Percentiles rank a stretch among this genome's conserved stretches.
phyloP scores from a whole-genome alignment of 495 filamentous ascomycete species.

The Aspergillus wentii region DNA sequence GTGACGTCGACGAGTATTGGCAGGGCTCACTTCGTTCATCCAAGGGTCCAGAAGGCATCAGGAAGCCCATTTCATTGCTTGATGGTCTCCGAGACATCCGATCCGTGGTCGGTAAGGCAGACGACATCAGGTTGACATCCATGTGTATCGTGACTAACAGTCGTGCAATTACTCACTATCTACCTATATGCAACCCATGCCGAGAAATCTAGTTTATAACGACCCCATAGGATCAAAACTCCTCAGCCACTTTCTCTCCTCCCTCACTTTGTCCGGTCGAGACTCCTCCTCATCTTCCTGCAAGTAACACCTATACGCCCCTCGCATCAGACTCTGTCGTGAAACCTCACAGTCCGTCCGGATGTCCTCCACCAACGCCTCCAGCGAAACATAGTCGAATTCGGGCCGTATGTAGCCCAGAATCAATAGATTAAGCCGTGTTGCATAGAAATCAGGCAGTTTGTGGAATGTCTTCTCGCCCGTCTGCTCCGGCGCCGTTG shows the following conservation, averaged over 20 bases:
- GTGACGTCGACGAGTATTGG: constrained; percentile 17
- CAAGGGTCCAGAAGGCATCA: too few relatives aligned
- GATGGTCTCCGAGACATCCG: too few relatives aligned
- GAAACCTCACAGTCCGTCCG: constrained; percentile 82
- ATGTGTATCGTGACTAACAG: too few relatives aligned
- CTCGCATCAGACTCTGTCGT: constrained; percentile 61
- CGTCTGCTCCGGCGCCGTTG: constrained; percentile 20
- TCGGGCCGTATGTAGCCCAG: constrained; percentile 87
- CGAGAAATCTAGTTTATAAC: too few relatives aligned
- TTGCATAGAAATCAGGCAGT: constrained; percentile 76
- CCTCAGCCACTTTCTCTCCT: constrained; percentile 32
- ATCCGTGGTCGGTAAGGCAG: too few relatives aligned
- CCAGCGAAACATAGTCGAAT: constrained; percentile 77
- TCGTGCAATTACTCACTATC: too few relatives aligned
- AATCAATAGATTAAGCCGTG: constrained; percentile 69
- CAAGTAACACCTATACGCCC: constrained; percentile 56
- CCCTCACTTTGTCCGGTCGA: constrained; percentile 15
- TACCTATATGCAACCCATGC: too few relatives aligned
- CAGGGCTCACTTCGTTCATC: too few relatives aligned
- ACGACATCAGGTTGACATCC: too few relatives aligned
- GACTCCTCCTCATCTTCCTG: constrained; percentile 30
- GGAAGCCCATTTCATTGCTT: too few relatives aligned
- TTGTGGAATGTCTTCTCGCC: constrained; percentile 30
- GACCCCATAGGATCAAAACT: too few relatives aligned
- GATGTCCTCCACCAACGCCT: constrained; percentile 85